Percentiles rank a stretch among this genome's conserved stretches.
Evolutionary conservation across 139 green algal species (phyloP).

Genomic region (Chlamydomonas eustigma): DNA sequence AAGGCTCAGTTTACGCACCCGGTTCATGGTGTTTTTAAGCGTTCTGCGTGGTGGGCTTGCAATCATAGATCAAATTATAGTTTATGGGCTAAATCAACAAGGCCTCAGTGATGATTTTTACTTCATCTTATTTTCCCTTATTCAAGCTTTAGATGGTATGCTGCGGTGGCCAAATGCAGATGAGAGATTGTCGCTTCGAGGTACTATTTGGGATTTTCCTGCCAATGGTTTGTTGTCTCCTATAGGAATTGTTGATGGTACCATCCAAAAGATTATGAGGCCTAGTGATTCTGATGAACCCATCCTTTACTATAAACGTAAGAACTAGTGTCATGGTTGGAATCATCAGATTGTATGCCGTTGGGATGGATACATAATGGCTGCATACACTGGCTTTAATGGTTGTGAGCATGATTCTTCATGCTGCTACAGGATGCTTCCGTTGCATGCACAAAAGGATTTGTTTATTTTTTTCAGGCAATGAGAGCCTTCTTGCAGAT

Average conservation of each 20-base stretch:
- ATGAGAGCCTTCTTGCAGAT: neutral
- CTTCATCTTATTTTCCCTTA: neutral
- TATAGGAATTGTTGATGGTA: neutral
- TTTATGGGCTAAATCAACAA: neutral
- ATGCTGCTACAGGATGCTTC: neutral
- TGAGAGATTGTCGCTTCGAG: neutral
- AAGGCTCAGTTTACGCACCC: neutral
- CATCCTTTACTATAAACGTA: neutral
- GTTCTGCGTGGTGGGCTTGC: neutral
- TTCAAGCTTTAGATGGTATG: neutral
- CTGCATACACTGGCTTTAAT: neutral
- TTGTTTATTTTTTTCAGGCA: neutral
- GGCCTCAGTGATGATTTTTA: slow-evolving; percentile 4
- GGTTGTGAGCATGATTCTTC: neutral
- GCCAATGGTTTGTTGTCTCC: neutral
- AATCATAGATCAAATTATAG: neutral
- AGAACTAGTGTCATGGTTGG: neutral
- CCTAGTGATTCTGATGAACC: neutral
- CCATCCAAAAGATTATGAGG: neutral
- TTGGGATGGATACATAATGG: neutral
- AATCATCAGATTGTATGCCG: neutral
- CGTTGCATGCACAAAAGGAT: neutral
- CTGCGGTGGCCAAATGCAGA: neutral
- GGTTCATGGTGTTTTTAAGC: neutral
- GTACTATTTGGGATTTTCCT: neutral